phyloP scores from a whole-genome alignment of 306 rosid species.

The Rubus idaeus region DNA sequence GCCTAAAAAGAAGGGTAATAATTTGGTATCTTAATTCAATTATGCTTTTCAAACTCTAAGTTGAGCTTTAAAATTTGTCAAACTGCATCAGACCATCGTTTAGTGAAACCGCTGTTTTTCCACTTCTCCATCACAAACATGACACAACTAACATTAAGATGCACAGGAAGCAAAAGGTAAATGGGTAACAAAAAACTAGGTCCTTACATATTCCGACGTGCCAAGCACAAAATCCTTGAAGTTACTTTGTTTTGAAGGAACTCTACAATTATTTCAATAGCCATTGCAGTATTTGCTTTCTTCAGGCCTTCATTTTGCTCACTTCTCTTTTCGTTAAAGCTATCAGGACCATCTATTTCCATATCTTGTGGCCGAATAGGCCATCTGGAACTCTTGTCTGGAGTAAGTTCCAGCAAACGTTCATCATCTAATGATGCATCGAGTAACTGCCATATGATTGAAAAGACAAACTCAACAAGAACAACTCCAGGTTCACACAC shows the following conservation, averaged over 20 bases:
- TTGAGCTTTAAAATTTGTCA: background rate
- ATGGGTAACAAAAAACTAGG: constrained; percentile 27
- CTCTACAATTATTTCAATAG: constrained; percentile 70
- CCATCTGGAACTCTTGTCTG: constrained; percentile 71
- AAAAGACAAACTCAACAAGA: constrained; percentile 78
- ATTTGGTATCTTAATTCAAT: background rate
- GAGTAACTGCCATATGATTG: constrained; percentile 75
- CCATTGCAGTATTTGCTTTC: constrained; percentile 61
- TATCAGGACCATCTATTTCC: constrained; percentile 57
- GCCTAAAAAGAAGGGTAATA: constrained; percentile 50
- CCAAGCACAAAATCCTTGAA: constrained; percentile 66
- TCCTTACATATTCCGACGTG: constrained; percentile 73
- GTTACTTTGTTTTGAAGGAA: constrained; percentile 65
- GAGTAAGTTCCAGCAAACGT: constrained; percentile 58
- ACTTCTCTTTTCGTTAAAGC: constrained; percentile 47
- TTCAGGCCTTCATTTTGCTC: constrained; percentile 47
- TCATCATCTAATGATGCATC: constrained; percentile 94
- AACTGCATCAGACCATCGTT: constrained; percentile 7
- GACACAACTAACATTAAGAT: constrained; percentile 7
- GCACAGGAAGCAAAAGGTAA: constrained; percentile 21
- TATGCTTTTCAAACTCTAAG: background rate
- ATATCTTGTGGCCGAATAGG: constrained; percentile 49
- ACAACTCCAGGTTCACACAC: constrained; percentile 69
- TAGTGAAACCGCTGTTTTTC: constrained; percentile 11
- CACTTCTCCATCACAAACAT: constrained; percentile 20